Evolutionary conservation across 768 basidiomycete genomes (phyloP).

Genomic region (Leccinum aurantiacum): DNA sequence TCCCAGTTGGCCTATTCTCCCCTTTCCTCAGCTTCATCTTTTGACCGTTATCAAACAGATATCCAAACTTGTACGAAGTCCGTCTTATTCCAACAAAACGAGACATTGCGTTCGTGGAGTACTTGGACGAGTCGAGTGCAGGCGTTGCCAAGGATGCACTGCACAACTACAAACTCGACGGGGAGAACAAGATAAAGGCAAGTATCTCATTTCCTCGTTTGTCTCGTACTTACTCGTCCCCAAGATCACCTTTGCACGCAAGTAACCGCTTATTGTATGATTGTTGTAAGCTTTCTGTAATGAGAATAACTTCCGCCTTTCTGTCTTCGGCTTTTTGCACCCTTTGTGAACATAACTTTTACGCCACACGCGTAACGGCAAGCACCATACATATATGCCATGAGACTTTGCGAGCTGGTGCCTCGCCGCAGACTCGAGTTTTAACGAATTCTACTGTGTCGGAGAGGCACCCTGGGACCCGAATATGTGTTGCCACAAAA

Average conservation of each 20-base stretch:
- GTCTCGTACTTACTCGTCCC: slow-evolving; percentile 11
- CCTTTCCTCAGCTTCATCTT: background rate
- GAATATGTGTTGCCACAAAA: slow-evolving; percentile 8
- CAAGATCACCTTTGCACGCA: slow-evolving; percentile 75
- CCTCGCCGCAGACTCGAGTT: slow-evolving; percentile 15
- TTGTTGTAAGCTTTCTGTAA: slow-evolving; percentile 31
- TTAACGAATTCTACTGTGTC: slow-evolving; percentile 6
- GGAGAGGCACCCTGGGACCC: slow-evolving; percentile 4
- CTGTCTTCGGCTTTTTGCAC: slow-evolving; percentile 11
- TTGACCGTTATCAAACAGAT: slow-evolving; percentile 46
- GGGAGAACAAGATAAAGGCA: slow-evolving; percentile 98
- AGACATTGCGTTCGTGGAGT: slow-evolving; percentile 99
- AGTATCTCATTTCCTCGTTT: slow-evolving; percentile 10
- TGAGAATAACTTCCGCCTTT: slow-evolving; percentile 26
- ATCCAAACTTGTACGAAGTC: slow-evolving; percentile 94
- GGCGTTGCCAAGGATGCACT: slow-evolving; percentile 91
- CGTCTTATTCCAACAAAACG: slow-evolving; percentile 97
- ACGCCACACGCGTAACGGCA: slow-evolving; percentile 23
- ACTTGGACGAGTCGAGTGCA: slow-evolving; percentile 87
- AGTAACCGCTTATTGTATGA: slow-evolving; percentile 43
- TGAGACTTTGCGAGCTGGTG: slow-evolving; percentile 29
- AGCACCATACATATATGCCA: slow-evolving; percentile 20
- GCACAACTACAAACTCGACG: slow-evolving; percentile 97
- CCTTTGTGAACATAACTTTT: slow-evolving; percentile 25
- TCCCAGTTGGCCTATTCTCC: slow-evolving; percentile 63